These are phyloP conservation scores for Mortierella alpina DNA, from an alignment of 192 early-diverging fungal species.

Conservation along the genomic window DNA sequence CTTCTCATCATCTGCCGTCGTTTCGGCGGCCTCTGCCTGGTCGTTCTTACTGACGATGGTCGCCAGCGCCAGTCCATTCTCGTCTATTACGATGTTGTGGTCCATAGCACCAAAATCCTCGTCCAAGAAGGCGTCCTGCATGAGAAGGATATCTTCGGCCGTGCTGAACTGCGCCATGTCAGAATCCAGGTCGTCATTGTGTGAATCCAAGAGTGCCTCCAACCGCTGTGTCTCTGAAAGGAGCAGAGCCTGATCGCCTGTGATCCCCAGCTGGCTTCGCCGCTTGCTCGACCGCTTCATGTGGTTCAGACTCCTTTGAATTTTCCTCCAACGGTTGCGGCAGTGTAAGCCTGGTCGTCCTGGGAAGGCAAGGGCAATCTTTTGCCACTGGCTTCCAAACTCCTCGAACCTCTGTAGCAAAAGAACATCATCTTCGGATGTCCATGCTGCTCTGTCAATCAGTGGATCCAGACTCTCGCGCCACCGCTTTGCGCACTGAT, in stretches of 20 bases:
- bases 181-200: constrained; percentile 15
- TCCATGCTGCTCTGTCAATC: constrained; percentile 80
- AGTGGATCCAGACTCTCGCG: constrained; percentile 86
- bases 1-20: constrained; percentile 28
- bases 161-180: constrained; percentile 9
- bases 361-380: constrained; percentile 80
- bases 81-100: constrained; percentile 7
- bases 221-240: constrained; percentile 16
- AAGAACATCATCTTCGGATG: constrained; percentile 70
- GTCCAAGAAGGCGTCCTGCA: constrained; percentile 32
- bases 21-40: not conserved
- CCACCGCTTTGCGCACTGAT: constrained; percentile 93
- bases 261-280: constrained; percentile 12
- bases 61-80: not conserved
- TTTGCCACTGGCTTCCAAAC: constrained; percentile 83
- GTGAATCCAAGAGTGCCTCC: constrained; percentile 22
- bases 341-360: constrained; percentile 83
- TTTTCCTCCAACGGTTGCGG: constrained; percentile 83
- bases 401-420: constrained; percentile 71
- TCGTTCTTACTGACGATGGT: constrained; percentile 1
- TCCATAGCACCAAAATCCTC: constrained; percentile 28
- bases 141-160: constrained; percentile 21
- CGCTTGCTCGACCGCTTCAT: constrained; percentile 41
- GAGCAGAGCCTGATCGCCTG: constrained; percentile 6
- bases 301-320: constrained; percentile 66